phyloP scores from a whole-genome alignment of 1,284 basidiomycete species.

The Heterobasidion annosum region DNA sequence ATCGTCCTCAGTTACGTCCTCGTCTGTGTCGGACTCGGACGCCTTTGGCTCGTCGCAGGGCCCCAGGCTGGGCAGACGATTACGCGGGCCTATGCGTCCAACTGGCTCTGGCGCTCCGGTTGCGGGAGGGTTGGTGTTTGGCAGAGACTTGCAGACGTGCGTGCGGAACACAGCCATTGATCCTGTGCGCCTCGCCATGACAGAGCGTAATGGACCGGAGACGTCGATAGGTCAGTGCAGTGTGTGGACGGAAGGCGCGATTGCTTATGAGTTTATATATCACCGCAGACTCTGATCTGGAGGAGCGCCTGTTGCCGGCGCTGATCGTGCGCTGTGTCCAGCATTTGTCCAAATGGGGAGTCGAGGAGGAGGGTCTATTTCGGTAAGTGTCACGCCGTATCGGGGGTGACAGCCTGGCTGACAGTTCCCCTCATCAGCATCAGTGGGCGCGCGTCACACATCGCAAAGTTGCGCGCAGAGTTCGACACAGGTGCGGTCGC shows the following conservation, averaged over 20 bases:
- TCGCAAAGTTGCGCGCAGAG: slow-evolving; percentile 64
- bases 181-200: slow-evolving; percentile 13
- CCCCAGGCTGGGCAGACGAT: slow-evolving; percentile 42
- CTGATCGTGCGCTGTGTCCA: slow-evolving; percentile 72
- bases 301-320: slow-evolving; percentile 56
- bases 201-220: slow-evolving; percentile 1
- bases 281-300: slow-evolving; percentile 22
- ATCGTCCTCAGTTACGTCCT: slow-evolving; percentile 30
- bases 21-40: slow-evolving; percentile 43
- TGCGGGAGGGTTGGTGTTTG: slow-evolving; percentile 54
- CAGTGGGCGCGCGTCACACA: slow-evolving; percentile 67
- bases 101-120: slow-evolving; percentile 20
- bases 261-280: too few relatives aligned
- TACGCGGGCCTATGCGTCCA: slow-evolving; percentile 43
- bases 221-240: slow-evolving; percentile 4
- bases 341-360: slow-evolving; percentile 71
- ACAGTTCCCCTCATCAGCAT: slow-evolving; percentile 35
- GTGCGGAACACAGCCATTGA: slow-evolving; percentile 54
- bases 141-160: slow-evolving; percentile 43
- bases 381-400: slow-evolving; percentile 35
- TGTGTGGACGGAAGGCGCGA: background rate
- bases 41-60: slow-evolving; percentile 26
- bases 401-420: background rate
- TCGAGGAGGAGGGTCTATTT: slow-evolving; percentile 79
- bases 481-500: slow-evolving; percentile 68